Percentiles rank a stretch among this genome's conserved stretches.
Evolutionary conservation across 192 early-diverging fungal genomes (phyloP).

Genomic region (Backusella liffmaniae): DNA sequence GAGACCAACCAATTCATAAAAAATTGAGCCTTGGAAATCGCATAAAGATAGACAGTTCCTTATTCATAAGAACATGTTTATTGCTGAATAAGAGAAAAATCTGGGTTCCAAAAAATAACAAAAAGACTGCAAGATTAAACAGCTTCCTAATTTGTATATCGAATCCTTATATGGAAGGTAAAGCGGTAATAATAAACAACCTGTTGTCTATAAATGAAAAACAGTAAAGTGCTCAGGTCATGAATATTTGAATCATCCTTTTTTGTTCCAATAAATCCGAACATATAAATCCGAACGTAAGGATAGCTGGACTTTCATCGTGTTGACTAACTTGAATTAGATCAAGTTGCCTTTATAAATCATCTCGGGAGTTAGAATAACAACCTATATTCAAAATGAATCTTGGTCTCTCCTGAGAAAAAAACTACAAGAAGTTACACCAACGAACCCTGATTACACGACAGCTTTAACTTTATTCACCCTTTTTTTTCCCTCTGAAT

Average conservation of each 20-base stretch:
- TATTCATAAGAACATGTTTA: too few species aligned
- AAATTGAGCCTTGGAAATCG: too few species aligned
- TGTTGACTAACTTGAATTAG: neutral
- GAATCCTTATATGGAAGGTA: too few species aligned
- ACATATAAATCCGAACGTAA: neutral
- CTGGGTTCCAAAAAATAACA: too few species aligned
- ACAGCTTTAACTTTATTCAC: neutral
- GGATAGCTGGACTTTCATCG: neutral
- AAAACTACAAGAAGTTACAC: neutral
- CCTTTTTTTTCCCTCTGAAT: neutral
- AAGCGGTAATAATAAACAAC: too few species aligned
- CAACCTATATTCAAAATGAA: neutral
- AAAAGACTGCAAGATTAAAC: too few species aligned
- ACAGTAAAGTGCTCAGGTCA: neutral
- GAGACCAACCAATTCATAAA: too few species aligned
- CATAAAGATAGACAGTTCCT: too few species aligned
- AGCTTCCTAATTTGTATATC: too few species aligned
- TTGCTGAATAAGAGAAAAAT: too few species aligned
- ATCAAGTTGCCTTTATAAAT: neutral
- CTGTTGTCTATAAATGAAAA: too few species aligned
- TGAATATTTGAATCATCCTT: neutral
- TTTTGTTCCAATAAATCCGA: neutral
- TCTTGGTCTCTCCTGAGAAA: neutral
- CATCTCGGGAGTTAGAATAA: neutral
- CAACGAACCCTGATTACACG: neutral